phyloP scores from a whole-genome alignment of 2,329 filamentous ascomycete species.

The Aaosphaeria pasadenensis region DNA sequence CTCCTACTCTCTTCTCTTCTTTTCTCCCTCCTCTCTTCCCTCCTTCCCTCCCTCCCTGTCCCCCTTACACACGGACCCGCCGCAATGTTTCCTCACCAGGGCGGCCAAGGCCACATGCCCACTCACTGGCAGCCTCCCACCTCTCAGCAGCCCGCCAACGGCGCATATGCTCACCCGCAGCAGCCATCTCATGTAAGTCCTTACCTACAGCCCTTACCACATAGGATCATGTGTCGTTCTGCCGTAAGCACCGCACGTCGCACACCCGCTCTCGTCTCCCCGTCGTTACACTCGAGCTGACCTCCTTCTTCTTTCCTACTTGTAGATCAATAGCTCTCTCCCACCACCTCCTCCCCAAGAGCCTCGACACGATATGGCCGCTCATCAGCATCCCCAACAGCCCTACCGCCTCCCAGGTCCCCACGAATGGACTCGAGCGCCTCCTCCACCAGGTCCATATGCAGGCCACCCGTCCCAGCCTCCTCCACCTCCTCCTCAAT shows the following conservation, averaged over 20 bases:
- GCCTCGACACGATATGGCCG: constrained; percentile 44
- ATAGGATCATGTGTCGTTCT: constrained; percentile 6
- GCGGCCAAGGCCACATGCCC: constrained; percentile 36
- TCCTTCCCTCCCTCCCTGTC: not conserved
- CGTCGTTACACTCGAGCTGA: constrained; percentile 8
- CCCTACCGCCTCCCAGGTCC: constrained; percentile 46
- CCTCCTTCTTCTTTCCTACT: constrained; percentile 7
- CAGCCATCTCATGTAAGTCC: constrained; percentile 36
- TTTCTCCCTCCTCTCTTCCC: too few species aligned
- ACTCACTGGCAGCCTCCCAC: constrained; percentile 37
- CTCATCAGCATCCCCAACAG: constrained; percentile 44
- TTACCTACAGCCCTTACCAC: constrained; percentile 8
- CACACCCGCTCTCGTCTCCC: not conserved
- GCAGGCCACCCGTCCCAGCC: constrained; percentile 9
- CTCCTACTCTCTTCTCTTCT: not conserved
- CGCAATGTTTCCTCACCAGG: constrained; percentile 35
- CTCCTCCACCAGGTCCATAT: constrained; percentile 37
- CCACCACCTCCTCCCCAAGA: constrained; percentile 32
- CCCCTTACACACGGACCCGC: not conserved
- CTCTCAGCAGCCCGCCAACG: constrained; percentile 33
- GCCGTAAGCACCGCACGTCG: constrained; percentile 4
- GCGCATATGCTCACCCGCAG: constrained; percentile 24
- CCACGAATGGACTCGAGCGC: constrained; percentile 43
- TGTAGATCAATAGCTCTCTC: constrained; percentile 29
- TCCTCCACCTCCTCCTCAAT: constrained; percentile 38